Percentiles rank a stretch among this genome's conserved stretches.
phyloP scores from a whole-genome alignment of 148 eudicot species.

The Dianthus caryophyllus region DNA sequence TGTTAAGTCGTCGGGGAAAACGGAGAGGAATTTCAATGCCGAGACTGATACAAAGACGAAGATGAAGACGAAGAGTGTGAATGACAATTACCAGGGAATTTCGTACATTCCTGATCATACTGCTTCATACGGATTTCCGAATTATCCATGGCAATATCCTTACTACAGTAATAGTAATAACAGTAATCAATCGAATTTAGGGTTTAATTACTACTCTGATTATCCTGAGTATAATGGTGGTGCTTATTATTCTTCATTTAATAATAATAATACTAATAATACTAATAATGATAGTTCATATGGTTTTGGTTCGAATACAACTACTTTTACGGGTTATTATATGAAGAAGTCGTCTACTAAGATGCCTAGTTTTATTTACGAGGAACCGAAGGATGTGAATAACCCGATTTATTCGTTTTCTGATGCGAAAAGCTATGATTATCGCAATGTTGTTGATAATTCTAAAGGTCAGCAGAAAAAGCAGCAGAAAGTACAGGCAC shows the following conservation, averaged over 20 bases:
- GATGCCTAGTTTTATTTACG: conserved; percentile 43
- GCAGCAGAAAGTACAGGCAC: conserved; percentile 40
- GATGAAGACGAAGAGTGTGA: neutral
- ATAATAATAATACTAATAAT: conserved; percentile 9
- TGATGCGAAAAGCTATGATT: conserved; percentile 10
- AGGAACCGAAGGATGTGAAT: conserved; percentile 35
- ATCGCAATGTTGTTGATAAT: conserved; percentile 42
- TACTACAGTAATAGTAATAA: neutral
- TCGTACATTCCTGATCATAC: conserved; percentile 25
- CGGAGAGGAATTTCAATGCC: neutral
- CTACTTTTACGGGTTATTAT: conserved; percentile 35
- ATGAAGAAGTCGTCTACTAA: conserved; percentile 57
- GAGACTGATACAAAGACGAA: neutral
- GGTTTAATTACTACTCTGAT: neutral
- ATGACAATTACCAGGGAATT: conserved; percentile 25
- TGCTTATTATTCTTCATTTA: neutral
- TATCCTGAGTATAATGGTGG: conserved; percentile 1
- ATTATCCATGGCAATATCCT: neutral
- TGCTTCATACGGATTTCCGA: conserved; percentile 1
- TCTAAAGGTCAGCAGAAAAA: conserved; percentile 11
- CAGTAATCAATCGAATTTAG: neutral
- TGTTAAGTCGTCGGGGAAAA: conserved; percentile 25
- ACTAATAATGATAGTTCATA: conserved; percentile 6
- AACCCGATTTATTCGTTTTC: conserved; percentile 33
- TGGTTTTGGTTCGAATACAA: conserved; percentile 18